A percentile compares a stretch with the other conserved stretches of the same genome.
Evolutionary conservation across 208 protist genomes (phyloP).

Genomic region (Leishmania amazonensis): DNA sequence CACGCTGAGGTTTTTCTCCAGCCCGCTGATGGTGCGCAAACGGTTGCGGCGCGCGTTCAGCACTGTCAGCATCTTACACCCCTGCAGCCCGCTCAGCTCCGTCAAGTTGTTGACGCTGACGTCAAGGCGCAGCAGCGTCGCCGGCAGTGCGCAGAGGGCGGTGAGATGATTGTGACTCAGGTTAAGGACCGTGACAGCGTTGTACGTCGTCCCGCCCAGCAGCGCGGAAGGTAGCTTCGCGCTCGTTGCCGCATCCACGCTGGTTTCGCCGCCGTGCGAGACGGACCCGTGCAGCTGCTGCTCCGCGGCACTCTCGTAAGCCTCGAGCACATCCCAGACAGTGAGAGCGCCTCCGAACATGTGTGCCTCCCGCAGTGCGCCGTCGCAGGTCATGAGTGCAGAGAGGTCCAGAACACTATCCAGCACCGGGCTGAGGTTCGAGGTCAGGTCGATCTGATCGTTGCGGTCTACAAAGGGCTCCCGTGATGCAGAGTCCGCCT

Average conservation of each 20-base stretch:
- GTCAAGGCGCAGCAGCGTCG: slow-evolving; percentile 79
- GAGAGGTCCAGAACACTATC: slow-evolving; percentile 73
- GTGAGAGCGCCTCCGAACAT: slow-evolving; percentile 47
- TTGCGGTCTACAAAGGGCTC: slow-evolving; percentile 50
- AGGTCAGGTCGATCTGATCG: slow-evolving; percentile 67
- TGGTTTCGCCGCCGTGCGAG: neutral
- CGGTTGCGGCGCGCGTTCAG: slow-evolving; percentile 80
- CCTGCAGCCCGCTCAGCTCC: slow-evolving; percentile 44
- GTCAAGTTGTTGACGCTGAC: slow-evolving; percentile 77
- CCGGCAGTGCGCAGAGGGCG: slow-evolving; percentile 47
- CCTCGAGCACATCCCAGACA: slow-evolving; percentile 64
- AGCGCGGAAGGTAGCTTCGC: slow-evolving; percentile 27
- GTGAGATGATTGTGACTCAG: slow-evolving; percentile 66
- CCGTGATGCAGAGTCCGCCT: slow-evolving; percentile 7
- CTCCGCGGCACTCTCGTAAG: slow-evolving; percentile 44
- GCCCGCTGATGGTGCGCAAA: slow-evolving; percentile 39
- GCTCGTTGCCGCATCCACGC: slow-evolving; percentile 15
- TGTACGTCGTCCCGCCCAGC: slow-evolving; percentile 30
- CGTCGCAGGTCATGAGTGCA: slow-evolving; percentile 35
- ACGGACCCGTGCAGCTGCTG: slow-evolving; percentile 28
- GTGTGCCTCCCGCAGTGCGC: slow-evolving; percentile 37
- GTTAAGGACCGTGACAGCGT: slow-evolving; percentile 76
- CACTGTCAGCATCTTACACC: slow-evolving; percentile 81
- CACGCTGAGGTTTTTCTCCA: slow-evolving; percentile 55
- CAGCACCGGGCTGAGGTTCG: slow-evolving; percentile 74